Evolutionary conservation across 2,329 filamentous ascomycete genomes (phyloP), one percentile per base, ranked within the genome.

Genomic region (Paecilomyces formosus): DNA sequence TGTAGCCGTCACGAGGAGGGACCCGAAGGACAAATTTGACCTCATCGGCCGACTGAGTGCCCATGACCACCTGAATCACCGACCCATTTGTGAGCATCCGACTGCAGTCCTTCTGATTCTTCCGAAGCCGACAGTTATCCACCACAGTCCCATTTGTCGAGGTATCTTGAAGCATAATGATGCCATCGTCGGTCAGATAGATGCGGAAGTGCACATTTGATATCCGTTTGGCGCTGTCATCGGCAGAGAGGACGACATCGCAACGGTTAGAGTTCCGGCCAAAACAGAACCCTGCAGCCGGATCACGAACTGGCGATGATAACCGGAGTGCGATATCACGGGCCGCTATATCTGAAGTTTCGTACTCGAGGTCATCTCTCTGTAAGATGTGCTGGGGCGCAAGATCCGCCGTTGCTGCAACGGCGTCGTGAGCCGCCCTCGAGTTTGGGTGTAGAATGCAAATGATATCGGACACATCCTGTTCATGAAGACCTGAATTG

Each of bases 151-250:
- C 94, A 68, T 97, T 99, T n/a, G 92, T 97, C 0, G 94, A 97
- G 70, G 87, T 84, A 70, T 99, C 94, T 72, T 96, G 88, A 12
- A 97, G 79, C 91, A 99, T 96, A 63, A 97, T 82, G 58, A 89
- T 87, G 28, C 89, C 90, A 62, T 90, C 85, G n/a, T 86, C 80
- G 66, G 95, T 99, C 66, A 96, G 81, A 69, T 88, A 96, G 61
- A 99, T 96, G 56, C 91, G 88, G 72, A 97, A 99, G 72, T 99
- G 94, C n/a, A 89, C 82, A 70, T 97, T 97, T 78, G 93, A 97
- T 60, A 99, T 83, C 51, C 89, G 84, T 70, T 85, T 88, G 56
- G 84, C 78, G 0, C 83, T 82, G 64, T 93, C 88, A 62, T 86
- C 81, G 54, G 90, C 85, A 65, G 83, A 82, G 53, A 92, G 76